These are phyloP conservation scores for Cnidoscolus chayamansa DNA, from an alignment of 441 rosid species.

Conservation along the genomic window DNA sequence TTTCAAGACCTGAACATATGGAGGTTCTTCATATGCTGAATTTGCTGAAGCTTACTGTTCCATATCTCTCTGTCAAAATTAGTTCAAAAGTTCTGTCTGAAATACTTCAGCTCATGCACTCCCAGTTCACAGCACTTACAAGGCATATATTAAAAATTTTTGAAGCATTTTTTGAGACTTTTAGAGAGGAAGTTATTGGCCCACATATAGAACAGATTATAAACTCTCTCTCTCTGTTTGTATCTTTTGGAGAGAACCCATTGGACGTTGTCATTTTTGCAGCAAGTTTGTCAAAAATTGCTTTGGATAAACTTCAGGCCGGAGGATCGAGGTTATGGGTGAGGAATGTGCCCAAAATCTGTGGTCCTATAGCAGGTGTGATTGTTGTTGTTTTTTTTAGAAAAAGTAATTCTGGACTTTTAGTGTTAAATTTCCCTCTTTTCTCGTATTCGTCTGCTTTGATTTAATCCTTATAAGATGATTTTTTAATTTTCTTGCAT, in stretches of 20 bases:
- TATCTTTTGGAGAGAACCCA: slow-evolving; percentile 51
- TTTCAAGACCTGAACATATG: slow-evolving; percentile 41
- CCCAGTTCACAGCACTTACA: slow-evolving; percentile 55
- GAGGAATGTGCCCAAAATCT: slow-evolving; percentile 48
- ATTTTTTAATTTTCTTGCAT: neutral
- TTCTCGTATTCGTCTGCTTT: neutral
- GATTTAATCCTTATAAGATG: neutral
- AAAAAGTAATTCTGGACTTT: neutral
- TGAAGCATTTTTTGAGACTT: slow-evolving; percentile 51
- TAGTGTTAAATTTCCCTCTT: neutral
- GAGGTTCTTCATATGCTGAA: slow-evolving; percentile 75
- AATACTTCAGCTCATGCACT: slow-evolving; percentile 46
- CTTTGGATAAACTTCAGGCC: slow-evolving; percentile 43
- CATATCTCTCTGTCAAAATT: slow-evolving; percentile 48
- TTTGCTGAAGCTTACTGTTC: slow-evolving; percentile 56
- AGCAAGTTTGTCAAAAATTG: slow-evolving; percentile 45
- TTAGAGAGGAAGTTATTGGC: slow-evolving; percentile 39
- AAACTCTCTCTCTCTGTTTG: slow-evolving; percentile 52
- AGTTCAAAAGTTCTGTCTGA: slow-evolving; percentile 46
- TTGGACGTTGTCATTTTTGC: slow-evolving; percentile 59
- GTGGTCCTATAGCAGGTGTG: slow-evolving; percentile 57
- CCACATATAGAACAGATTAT: slow-evolving; percentile 48
- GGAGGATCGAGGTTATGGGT: slow-evolving; percentile 43
- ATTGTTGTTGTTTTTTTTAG: slow-evolving; percentile 13
- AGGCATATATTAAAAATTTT: slow-evolving; percentile 53